phyloP scores from a whole-genome alignment of 331 rosid genomes.

The Prunus yedoensis region DNA sequence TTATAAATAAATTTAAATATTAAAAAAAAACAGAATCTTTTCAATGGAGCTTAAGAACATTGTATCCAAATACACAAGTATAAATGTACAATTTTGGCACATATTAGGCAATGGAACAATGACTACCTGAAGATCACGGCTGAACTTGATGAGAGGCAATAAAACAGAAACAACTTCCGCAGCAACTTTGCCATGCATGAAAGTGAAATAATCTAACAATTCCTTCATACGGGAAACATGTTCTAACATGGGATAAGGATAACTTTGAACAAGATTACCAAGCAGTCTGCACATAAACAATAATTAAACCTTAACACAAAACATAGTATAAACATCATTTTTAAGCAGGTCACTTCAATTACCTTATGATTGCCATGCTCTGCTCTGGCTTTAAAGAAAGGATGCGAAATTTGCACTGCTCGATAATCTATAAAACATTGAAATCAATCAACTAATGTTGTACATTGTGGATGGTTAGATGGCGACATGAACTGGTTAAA shows the following conservation, averaged over 20 bases:
- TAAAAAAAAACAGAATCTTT: background rate
- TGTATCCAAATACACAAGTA: background rate
- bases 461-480: too few relatives aligned
- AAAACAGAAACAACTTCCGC: slow-evolving; percentile 31
- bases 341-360: background rate
- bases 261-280: slow-evolving; percentile 25
- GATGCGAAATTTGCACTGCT: slow-evolving; percentile 47
- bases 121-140: slow-evolving; percentile 40
- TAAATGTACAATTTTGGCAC: background rate
- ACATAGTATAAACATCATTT: background rate
- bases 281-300: slow-evolving; percentile 33
- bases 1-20: too few relatives aligned
- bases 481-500: background rate
- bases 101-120: background rate
- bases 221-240: slow-evolving; percentile 41
- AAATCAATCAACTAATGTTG: background rate
- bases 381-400: slow-evolving; percentile 43
- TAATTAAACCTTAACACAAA: background rate
- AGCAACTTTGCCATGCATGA: slow-evolving; percentile 46
- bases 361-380: slow-evolving; percentile 39
- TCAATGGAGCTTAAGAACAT: background rate
- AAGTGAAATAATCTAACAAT: slow-evolving; percentile 41
- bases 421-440: slow-evolving; percentile 33
- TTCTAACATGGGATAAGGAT: slow-evolving; percentile 35
- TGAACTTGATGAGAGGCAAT: slow-evolving; percentile 40